A percentile compares a stretch with the other conserved stretches of the same genome.
These are phyloP conservation scores for Clohesyomyces aquaticus DNA, from an alignment of 495 filamentous ascomycete genomes.

Conservation along the genomic window DNA sequence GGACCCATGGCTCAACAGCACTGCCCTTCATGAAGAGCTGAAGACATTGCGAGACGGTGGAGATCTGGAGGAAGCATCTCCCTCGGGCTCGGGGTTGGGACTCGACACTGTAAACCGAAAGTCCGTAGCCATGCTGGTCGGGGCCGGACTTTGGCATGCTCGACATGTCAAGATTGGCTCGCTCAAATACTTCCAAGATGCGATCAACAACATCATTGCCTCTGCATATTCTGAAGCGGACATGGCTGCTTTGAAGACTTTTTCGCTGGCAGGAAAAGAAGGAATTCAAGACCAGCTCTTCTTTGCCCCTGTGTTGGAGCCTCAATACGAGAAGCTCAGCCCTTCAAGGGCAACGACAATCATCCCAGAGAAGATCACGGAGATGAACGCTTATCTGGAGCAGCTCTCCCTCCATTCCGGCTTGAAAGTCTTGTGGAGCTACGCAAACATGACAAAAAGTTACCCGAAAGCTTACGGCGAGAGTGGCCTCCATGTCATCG, in stretches of 20 bases:
- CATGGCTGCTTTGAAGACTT: not conserved
- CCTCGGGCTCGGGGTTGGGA: slow-evolving; percentile 1
- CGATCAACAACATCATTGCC: slow-evolving; percentile 51
- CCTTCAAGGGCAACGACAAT: slow-evolving; percentile 54
- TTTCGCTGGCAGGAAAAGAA: slow-evolving; percentile 32
- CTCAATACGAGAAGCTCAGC: slow-evolving; percentile 56
- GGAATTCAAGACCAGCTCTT: slow-evolving; percentile 41
- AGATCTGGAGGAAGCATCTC: slow-evolving; percentile 10
- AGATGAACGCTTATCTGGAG: slow-evolving; percentile 60
- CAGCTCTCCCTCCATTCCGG: slow-evolving; percentile 50
- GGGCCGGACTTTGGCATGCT: slow-evolving; percentile 62
- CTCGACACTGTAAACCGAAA: slow-evolving; percentile 16
- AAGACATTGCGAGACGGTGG: slow-evolving; percentile 32
- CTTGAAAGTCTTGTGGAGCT: slow-evolving; percentile 59
- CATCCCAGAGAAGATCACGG: slow-evolving; percentile 54
- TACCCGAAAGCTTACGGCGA: slow-evolving; percentile 49
- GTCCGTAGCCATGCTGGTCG: slow-evolving; percentile 49
- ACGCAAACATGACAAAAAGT: slow-evolving; percentile 51
- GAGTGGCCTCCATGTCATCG: slow-evolving; percentile 59
- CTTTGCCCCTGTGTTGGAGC: slow-evolving; percentile 59
- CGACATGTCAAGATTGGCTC: slow-evolving; percentile 54
- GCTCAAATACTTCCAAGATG: slow-evolving; percentile 53
- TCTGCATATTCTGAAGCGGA: slow-evolving; percentile 7
- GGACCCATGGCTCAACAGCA: slow-evolving; percentile 66
- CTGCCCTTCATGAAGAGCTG: slow-evolving; percentile 51